These are phyloP conservation scores for Blastomyces percursus DNA, from an alignment of 2,329 filamentous ascomycete genomes.

Conservation along the genomic window DNA sequence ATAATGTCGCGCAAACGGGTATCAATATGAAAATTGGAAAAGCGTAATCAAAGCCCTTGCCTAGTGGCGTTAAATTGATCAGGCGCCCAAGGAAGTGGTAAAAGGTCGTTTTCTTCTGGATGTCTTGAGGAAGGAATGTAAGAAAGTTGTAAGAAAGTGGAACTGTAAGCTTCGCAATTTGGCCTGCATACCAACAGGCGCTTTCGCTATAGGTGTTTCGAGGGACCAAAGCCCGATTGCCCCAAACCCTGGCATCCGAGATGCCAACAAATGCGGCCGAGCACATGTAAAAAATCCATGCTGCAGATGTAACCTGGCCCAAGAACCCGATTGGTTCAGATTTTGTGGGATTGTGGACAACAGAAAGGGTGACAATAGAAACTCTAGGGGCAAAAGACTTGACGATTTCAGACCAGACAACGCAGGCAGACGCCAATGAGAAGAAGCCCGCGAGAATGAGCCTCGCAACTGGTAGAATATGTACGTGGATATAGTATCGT, in stretches of 20 bases:
- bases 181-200: conserved; percentile 90
- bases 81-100: conserved; percentile 74
- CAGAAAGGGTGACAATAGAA: conserved; percentile 49
- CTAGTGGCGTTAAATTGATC: conserved; percentile 72
- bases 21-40: conserved; percentile 83
- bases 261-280: conserved; percentile 76
- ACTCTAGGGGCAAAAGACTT: conserved; percentile 68
- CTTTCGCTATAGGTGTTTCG: conserved; percentile 88
- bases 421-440: conserved; percentile 62
- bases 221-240: conserved; percentile 77
- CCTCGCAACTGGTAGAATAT: conserved; percentile 58
- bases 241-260: conserved; percentile 94
- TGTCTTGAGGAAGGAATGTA: conserved; percentile 64
- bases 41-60: conserved; percentile 72
- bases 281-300: conserved; percentile 96
- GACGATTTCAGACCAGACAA: conserved; percentile 89
- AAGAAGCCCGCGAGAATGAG: conserved; percentile 57
- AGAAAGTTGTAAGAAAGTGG: conserved; percentile 94
- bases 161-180: conserved; percentile 85
- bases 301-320: conserved; percentile 70
- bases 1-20: conserved; percentile 73
- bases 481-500: conserved; percentile 65
- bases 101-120: conserved; percentile 71
- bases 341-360: conserved; percentile 57
- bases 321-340: conserved; percentile 71